A percentile compares a stretch with the other conserved stretches of the same genome.
phyloP scores from a whole-genome alignment of 2,329 filamentous ascomycete genomes.

The Fusarium virguliforme region DNA sequence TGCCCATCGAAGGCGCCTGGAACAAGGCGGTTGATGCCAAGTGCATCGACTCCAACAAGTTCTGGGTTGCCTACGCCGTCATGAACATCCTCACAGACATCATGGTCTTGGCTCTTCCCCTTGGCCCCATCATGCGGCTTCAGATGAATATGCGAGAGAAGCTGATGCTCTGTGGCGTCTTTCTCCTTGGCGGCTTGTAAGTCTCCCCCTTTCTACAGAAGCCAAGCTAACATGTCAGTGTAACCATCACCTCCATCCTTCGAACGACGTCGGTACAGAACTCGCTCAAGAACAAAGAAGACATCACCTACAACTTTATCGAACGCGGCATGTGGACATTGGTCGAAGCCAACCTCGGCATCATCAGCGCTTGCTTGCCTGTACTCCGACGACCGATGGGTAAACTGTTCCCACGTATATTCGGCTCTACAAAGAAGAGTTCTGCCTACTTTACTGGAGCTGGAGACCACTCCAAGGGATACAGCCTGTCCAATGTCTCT shows the following conservation, averaged over 20 bases:
- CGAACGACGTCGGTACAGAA: slow-evolving; percentile 56
- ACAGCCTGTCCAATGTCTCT: slow-evolving; percentile 26
- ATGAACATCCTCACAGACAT: slow-evolving; percentile 60
- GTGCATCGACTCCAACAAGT: slow-evolving; percentile 61
- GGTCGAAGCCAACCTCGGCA: slow-evolving; percentile 58
- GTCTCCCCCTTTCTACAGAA: slow-evolving; percentile 25
- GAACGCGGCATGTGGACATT: slow-evolving; percentile 55
- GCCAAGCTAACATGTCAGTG: slow-evolving; percentile 24
- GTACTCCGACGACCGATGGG: slow-evolving; percentile 43
- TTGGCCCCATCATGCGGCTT: slow-evolving; percentile 55
- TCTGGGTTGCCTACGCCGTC: slow-evolving; percentile 63
- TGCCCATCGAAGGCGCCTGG: slow-evolving; percentile 62
- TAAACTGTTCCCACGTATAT: slow-evolving; percentile 35
- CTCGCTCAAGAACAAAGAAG: slow-evolving; percentile 53
- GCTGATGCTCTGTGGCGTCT: slow-evolving; percentile 56
- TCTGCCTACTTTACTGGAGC: slow-evolving; percentile 21
- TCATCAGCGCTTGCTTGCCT: slow-evolving; percentile 58
- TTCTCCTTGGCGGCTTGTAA: slow-evolving; percentile 58
- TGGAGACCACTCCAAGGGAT: slow-evolving; percentile 19
- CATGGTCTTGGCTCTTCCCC: slow-evolving; percentile 56
- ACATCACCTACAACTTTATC: slow-evolving; percentile 51
- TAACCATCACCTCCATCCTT: slow-evolving; percentile 57
- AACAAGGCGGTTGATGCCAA: slow-evolving; percentile 57
- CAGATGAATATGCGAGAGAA: slow-evolving; percentile 55
- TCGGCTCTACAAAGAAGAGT: slow-evolving; percentile 34